These are phyloP conservation scores for Aurantiochytrium sp. DNA, from an alignment of 108 stramenopile species.

Conservation along the genomic window DNA sequence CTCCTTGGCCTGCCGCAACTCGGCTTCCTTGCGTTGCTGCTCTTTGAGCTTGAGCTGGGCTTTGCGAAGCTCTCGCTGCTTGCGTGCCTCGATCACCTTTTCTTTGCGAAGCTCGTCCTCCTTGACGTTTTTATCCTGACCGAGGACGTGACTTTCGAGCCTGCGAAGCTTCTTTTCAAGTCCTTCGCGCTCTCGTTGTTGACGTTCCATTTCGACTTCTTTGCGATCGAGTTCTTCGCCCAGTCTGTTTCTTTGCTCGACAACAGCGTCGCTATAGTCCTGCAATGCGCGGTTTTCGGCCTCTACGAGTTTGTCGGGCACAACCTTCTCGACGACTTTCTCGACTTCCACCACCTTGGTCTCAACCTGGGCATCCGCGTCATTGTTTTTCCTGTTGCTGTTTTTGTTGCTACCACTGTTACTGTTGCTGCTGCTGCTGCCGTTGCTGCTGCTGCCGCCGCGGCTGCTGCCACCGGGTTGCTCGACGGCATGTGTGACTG, in stretches of 20 bases:
- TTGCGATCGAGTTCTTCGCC: conserved; percentile 29
- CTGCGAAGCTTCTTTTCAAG: conserved; percentile 14
- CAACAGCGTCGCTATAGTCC: conserved; percentile 24
- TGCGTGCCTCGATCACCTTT: background rate
- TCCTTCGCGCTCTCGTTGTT: conserved; percentile 12
- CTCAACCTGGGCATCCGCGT: background rate
- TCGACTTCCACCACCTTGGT: background rate
- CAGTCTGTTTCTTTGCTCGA: conserved; percentile 37
- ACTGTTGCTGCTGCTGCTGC: background rate
- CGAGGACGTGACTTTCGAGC: conserved; percentile 26
- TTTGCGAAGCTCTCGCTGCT: background rate
- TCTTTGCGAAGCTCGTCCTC: conserved; percentile 18
- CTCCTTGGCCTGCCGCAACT: background rate
- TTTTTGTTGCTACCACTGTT: background rate
- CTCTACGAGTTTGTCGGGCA: conserved; percentile 1
- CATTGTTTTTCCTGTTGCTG: no score
- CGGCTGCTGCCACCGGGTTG: no score
- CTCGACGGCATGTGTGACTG: background rate
- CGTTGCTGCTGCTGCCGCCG: no score
- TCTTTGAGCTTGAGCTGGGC: conserved; percentile 4
- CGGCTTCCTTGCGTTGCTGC: background rate
- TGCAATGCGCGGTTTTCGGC: conserved; percentile 19
- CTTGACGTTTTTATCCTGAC: conserved; percentile 26
- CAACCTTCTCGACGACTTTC: background rate
- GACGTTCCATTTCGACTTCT: conserved; percentile 26